Percentiles rank a stretch among this genome's conserved stretches.
phyloP scores from a whole-genome alignment of 257 asterid genomes.

The Penstemon davidsonii region DNA sequence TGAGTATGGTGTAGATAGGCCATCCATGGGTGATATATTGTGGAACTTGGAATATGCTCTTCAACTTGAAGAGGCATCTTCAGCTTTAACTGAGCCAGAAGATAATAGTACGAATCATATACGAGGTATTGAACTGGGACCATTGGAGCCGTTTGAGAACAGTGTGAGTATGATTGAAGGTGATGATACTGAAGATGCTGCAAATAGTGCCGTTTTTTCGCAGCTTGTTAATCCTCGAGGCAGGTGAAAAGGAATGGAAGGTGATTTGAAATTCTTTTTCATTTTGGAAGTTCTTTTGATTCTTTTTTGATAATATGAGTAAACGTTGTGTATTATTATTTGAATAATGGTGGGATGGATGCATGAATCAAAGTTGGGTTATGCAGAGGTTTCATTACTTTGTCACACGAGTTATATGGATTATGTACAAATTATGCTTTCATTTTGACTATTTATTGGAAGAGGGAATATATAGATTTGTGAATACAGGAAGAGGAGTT shows the following conservation, averaged over 20 bases:
- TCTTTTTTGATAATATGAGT: not conserved
- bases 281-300: constrained; percentile 21
- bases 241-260: constrained; percentile 46
- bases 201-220: constrained; percentile 72
- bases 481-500: no score
- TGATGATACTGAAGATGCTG: constrained; percentile 66
- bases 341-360: no score
- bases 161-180: constrained; percentile 64
- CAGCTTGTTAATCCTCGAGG: constrained; percentile 85
- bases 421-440: no score
- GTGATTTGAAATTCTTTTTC: constrained; percentile 39
- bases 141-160: constrained; percentile 59
- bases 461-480: no score
- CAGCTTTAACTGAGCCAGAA: constrained; percentile 62
- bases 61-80: constrained; percentile 75
- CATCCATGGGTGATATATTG: constrained; percentile 79
- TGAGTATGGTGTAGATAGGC: constrained; percentile 76
- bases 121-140: constrained; percentile 46
- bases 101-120: constrained; percentile 72
- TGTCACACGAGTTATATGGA: no score
- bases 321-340: no score
- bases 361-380: no score
- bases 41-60: constrained; percentile 84
- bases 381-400: no score
- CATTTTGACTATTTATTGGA: no score